Evolutionary conservation across 2,329 filamentous ascomycete species (phyloP).

Genomic region (Trichoderma sp.): DNA sequence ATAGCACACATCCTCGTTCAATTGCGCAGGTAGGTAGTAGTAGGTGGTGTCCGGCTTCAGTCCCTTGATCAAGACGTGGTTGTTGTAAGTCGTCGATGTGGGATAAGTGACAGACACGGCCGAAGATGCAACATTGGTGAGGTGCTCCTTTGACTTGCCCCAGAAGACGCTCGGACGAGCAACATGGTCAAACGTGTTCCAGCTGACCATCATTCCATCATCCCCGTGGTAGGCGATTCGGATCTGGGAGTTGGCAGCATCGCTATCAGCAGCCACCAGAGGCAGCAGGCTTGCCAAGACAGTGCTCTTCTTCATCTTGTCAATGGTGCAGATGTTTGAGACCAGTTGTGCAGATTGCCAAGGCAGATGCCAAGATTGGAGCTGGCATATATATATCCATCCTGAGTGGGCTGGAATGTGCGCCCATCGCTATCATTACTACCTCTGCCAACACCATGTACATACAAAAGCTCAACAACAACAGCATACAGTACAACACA

Average conservation of each 20-base stretch:
- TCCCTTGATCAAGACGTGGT: constrained; percentile 10
- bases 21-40: constrained; percentile 5
- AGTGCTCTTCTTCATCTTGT: constrained; percentile 8
- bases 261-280: background rate
- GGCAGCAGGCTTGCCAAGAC: background rate
- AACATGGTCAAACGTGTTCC: constrained; percentile 12
- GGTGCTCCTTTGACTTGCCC: constrained; percentile 1
- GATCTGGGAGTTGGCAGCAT: constrained; percentile 8
- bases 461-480: background rate
- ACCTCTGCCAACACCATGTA: background rate
- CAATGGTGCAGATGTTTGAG: background rate
- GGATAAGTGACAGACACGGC: constrained; percentile 12
- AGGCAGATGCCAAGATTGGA: background rate
- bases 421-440: background rate
- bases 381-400: background rate
- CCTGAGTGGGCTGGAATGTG: background rate
- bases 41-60: constrained; percentile 13
- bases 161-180: constrained; percentile 1
- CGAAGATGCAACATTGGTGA: constrained; percentile 2
- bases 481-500: background rate
- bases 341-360: background rate
- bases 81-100: constrained; percentile 14
- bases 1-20: background rate
- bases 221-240: constrained; percentile 4
- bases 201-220: constrained; percentile 15